Evolutionary conservation across 2,329 filamentous ascomycete species (phyloP).

Genomic region (Cryphonectria naterciae): DNA sequence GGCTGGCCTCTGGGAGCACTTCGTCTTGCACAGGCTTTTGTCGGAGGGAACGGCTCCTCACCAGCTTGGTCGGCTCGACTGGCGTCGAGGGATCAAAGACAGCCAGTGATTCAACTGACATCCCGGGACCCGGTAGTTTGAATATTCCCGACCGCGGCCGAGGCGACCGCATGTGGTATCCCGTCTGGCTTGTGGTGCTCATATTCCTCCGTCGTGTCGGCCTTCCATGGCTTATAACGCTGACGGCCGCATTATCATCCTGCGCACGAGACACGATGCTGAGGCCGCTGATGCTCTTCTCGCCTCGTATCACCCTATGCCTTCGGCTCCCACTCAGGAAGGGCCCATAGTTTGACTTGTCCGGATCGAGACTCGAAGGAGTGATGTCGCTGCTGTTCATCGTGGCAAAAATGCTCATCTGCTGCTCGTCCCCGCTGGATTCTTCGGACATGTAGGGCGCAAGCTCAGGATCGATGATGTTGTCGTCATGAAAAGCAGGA

Average conservation of each 20-base stretch:
- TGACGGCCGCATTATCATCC: conserved; percentile 65
- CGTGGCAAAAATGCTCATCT: conserved; percentile 81
- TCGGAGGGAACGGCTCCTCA: conserved; percentile 82
- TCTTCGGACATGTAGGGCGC: conserved; percentile 96
- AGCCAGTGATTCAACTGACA: conserved; percentile 56
- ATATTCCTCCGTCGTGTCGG: conserved; percentile 76
- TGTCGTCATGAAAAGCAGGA: conserved; percentile 96
- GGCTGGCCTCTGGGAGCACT: conserved; percentile 83
- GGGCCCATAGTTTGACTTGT: conserved; percentile 73
- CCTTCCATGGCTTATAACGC: conserved; percentile 62
- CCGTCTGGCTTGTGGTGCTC: conserved; percentile 76
- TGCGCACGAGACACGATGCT: conserved; percentile 71
- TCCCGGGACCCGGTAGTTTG: conserved; percentile 52
- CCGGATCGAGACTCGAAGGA: conserved; percentile 71
- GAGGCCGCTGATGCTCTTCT: conserved; percentile 74
- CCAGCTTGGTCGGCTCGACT: conserved; percentile 55
- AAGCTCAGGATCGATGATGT: conserved; percentile 95
- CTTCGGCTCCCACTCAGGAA: conserved; percentile 76
- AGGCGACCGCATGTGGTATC: conserved; percentile 74
- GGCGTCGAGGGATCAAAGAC: conserved; percentile 49
- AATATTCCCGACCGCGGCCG: conserved; percentile 11
- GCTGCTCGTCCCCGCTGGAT: conserved; percentile 90
- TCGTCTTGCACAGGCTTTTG: conserved; percentile 74
- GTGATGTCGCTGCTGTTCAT: conserved; percentile 69
- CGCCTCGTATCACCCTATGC: conserved; percentile 71